These are phyloP conservation scores for Obelidium mucronatum DNA, from an alignment of 192 early-diverging fungal genomes.

Conservation along the genomic window DNA sequence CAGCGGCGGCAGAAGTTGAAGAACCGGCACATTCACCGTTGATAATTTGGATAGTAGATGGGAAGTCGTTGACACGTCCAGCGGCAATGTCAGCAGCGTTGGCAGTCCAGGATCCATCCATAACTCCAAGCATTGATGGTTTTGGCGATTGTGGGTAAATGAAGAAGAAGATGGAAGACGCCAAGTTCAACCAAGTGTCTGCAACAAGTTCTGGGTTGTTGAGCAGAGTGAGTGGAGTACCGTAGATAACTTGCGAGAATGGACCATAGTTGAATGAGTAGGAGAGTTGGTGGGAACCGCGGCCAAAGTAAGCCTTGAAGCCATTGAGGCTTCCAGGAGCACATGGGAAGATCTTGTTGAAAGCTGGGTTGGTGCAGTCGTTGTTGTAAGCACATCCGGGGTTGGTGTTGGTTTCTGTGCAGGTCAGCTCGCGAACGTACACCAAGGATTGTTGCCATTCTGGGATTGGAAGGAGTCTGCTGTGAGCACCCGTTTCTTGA, in stretches of 20 bases:
- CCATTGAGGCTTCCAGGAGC: constrained; percentile 2
- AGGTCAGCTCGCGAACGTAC: neutral
- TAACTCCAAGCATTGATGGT: constrained; percentile 32
- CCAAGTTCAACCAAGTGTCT: constrained; percentile 33
- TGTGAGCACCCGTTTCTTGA: constrained; percentile 31
- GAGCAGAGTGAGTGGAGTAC: constrained; percentile 8
- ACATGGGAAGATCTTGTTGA: constrained; percentile 21
- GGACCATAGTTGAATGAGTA: constrained; percentile 30
- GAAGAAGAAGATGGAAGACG: constrained; percentile 29
- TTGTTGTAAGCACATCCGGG: constrained; percentile 25
- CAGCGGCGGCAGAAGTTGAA: neutral
- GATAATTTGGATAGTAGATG: constrained; percentile 35
- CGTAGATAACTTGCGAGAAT: constrained; percentile 16
- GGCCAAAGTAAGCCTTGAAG: constrained; percentile 25
- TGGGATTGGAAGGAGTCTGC: constrained; percentile 8
- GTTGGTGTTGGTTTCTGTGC: constrained; percentile 9
- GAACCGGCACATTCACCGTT: constrained; percentile 29
- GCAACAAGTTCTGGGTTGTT: constrained; percentile 22
- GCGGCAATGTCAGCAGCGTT: constrained; percentile 22
- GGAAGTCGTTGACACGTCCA: constrained; percentile 17
- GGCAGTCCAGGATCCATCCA: constrained; percentile 22
- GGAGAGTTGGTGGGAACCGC: constrained; percentile 28
- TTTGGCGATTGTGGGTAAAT: constrained; percentile 32
- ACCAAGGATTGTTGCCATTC: constrained; percentile 24
- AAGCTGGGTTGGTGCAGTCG: constrained; percentile 27